Base-by-base conservation (phyloP, 345 rosid species). In the Linum usitatissimum region DNA sequence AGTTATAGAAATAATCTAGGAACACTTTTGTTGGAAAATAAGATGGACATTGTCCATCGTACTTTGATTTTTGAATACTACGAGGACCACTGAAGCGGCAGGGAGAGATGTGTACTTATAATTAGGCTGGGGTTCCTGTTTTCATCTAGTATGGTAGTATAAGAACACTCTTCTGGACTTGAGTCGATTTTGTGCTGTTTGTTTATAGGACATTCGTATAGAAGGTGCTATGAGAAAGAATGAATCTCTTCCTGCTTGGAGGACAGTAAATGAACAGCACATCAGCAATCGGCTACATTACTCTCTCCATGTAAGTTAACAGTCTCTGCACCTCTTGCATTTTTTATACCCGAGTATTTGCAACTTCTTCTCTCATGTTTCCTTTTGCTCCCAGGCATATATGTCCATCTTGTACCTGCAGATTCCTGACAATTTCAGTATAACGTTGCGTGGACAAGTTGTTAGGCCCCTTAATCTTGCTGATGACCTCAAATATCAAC, bases 401-500 rank as follows among this genome's bases (percentile, higher is more conserved):
- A 59, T 90, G 55, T 90, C 96, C 62, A 87, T 93, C 53, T 67
- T 93, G 74, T 93, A 93, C 79, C 70, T 93, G 83, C 82, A 88
- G 66, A 72, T 86, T 66, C 97, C 97, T 36, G 74, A 73, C 63
- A 78, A 75, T 71, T 93, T 93, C 82, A 78, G 66, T 66, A 81
- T 90, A 69, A 56, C 73, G 51, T 71, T 90, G 86, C 84, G 99
- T 21, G 97, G 97, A 21, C 73, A 72, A 75, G 70, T 67, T 55
- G 88, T 93, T 30, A 77, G 83, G 80, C 96, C 79, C 68, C 96
- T 80, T 69, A 93, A 90, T 67, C 67, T 93, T 75, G 99, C 91
- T 30, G 80, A 84, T 77, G 94, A 93, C 76, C 97, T 93, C 66
- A 90, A 75, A 78, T 77, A 65, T 74, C 81, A 72, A 30, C 88